Percentiles rank a stretch among this genome's conserved stretches.
Evolutionary conservation across 2,329 filamentous ascomycete genomes (phyloP).

Genomic region (Metarhizium guizhouense): DNA sequence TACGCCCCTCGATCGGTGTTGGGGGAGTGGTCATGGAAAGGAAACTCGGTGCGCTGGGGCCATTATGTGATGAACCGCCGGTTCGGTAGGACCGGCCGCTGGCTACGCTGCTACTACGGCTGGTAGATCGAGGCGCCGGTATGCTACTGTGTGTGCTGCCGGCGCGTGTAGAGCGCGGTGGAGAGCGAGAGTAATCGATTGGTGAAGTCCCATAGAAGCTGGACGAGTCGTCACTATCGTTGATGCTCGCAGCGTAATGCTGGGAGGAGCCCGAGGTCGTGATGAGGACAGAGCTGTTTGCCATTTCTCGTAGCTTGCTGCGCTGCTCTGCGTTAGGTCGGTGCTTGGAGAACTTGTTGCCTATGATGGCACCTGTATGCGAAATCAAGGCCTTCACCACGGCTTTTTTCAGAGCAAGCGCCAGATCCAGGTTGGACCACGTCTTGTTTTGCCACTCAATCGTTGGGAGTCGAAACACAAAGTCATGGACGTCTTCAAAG

Average conservation of each 20-base stretch:
- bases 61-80: conserved; percentile 18
- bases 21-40: conserved; percentile 37
- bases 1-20: conserved; percentile 26
- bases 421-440: conserved; percentile 95
- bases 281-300: conserved; percentile 63
- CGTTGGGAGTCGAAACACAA: conserved; percentile 90
- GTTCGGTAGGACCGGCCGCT: conserved; percentile 34
- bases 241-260: conserved; percentile 32
- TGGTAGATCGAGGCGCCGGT: conserved; percentile 33
- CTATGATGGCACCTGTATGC: conserved; percentile 91
- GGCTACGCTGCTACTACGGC: conserved; percentile 45
- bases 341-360: conserved; percentile 92
- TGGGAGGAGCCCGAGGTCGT: conserved; percentile 25
- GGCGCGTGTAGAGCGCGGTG: conserved; percentile 39
- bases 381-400: conserved; percentile 90
- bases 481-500: conserved; percentile 92
- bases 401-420: conserved; percentile 85
- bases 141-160: conserved; percentile 40
- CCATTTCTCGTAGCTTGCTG: conserved; percentile 71
- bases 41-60: conserved; percentile 27
- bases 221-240: conserved; percentile 49
- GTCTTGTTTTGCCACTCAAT: conserved; percentile 98
- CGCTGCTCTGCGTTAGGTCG: conserved; percentile 73
- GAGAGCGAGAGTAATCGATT: conserved; percentile 50
- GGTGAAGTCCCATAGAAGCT: conserved; percentile 44